phyloP scores from a whole-genome alignment of 352 stramenopile species.

The Blastocystis sp. region DNA sequence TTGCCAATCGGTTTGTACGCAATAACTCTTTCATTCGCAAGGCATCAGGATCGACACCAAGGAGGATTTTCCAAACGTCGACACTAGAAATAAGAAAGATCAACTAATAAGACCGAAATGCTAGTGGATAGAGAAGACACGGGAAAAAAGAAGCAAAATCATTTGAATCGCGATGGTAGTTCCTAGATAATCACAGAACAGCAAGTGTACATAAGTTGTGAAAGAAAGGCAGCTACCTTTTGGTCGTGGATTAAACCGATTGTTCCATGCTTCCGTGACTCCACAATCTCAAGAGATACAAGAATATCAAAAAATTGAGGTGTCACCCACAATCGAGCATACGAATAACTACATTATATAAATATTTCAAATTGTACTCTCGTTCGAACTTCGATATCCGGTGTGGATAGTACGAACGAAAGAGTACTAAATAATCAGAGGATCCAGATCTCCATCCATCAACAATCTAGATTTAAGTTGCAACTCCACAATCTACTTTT shows the following conservation, averaged over 20 bases:
- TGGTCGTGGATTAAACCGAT: neutral
- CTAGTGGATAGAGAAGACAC: conserved; percentile 4
- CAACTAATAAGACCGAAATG: neutral
- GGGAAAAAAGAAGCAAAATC: conserved; percentile 18
- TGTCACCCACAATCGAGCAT: conserved; percentile 26
- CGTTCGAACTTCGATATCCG: conserved; percentile 9
- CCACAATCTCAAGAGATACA: neutral
- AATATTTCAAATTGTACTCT: neutral
- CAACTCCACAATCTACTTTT: neutral
- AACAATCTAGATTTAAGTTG: neutral
- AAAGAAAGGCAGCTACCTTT: neutral
- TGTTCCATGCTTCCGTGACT: neutral
- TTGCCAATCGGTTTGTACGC: neutral
- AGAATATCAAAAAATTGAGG: conserved; percentile 30
- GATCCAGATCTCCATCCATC: neutral
- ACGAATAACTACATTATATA: neutral
- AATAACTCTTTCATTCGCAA: neutral
- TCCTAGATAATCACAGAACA: neutral
- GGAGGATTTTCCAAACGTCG: conserved; percentile 39
- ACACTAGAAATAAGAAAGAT: neutral
- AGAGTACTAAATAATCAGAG: neutral
- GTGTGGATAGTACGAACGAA: neutral
- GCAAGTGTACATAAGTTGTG: conserved; percentile 3
- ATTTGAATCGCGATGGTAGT: neutral
- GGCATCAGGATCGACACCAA: neutral